Conservation (phyloP, 2,329 filamentous ascomycete genomes). For the Daldinia eschscholtzii region DNA sequence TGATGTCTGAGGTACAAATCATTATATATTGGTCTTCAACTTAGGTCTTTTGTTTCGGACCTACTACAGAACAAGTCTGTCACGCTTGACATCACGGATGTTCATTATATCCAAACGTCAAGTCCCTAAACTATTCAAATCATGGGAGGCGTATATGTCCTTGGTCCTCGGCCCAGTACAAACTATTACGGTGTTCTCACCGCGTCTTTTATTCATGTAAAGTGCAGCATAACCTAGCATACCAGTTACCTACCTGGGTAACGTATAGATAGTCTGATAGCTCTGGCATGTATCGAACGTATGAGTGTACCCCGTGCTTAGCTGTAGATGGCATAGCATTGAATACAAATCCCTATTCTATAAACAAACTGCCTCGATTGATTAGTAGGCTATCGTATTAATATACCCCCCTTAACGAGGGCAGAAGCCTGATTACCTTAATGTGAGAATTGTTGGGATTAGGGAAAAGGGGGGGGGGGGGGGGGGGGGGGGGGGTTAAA, state of each 20-base stretch:
- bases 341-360: neutral
- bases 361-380: neutral
- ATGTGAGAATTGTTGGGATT: constrained; percentile 2
- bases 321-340: neutral
- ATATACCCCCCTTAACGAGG: neutral
- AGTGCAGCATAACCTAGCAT: neutral
- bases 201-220: neutral
- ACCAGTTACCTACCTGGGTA: too few relatives aligned
- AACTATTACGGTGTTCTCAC: neutral
- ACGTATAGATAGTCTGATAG: too few relatives aligned
- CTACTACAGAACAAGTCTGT: neutral
- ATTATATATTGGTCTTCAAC: neutral
- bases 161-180: neutral
- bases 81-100: neutral
- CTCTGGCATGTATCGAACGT: too few relatives aligned
- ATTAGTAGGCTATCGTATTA: neutral
- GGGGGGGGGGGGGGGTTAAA: neutral
- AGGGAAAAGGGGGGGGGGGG: neutral
- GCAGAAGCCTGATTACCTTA: constrained; percentile 6
- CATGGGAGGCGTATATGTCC: neutral
- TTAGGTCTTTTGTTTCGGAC: neutral
- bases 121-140: neutral
- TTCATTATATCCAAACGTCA: neutral
- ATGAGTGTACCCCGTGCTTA: neutral
- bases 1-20: constrained; percentile 17